Conservation (phyloP, 1,284 basidiomycete species). For the Apiotrichum laibachii region DNA sequence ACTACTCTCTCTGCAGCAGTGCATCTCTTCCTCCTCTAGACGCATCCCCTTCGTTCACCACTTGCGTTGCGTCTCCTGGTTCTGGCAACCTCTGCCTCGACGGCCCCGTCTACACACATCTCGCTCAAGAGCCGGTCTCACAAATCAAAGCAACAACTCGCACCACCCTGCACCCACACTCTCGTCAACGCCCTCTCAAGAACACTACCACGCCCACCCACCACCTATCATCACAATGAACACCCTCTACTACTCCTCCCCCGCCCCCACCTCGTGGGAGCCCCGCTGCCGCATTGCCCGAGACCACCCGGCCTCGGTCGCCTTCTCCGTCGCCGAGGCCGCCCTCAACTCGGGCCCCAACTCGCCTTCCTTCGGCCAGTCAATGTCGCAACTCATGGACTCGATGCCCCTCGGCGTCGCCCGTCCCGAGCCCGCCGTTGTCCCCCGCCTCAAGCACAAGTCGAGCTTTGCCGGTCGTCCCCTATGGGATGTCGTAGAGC, state of each 20-base stretch:
- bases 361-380: constrained; percentile 35
- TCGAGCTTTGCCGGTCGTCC: constrained; percentile 25
- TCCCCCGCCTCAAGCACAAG: constrained; percentile 9
- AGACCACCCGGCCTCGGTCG: constrained; percentile 32
- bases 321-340: constrained; percentile 46
- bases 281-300: constrained; percentile 25
- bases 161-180: no score
- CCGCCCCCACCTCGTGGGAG: constrained; percentile 2
- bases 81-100: constrained; percentile 24
- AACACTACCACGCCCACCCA: constrained; percentile 3
- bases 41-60: constrained; percentile 5
- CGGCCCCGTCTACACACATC: constrained; percentile 9
- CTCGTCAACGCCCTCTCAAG: constrained; percentile 1
- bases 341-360: constrained; percentile 43
- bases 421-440: not conserved
- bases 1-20: not conserved
- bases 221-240: constrained; percentile 21
- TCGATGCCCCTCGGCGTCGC: not conserved
- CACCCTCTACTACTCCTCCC: constrained; percentile 22
- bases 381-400: constrained; percentile 13
- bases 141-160: no score
- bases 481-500: constrained; percentile 43
- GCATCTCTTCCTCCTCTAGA: not conserved
- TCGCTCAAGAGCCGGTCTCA: constrained; percentile 13
- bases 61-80: constrained; percentile 12